Evolutionary conservation across 2,329 filamentous ascomycete genomes (phyloP).

Genomic region (Pestalotiopsis sp.): DNA sequence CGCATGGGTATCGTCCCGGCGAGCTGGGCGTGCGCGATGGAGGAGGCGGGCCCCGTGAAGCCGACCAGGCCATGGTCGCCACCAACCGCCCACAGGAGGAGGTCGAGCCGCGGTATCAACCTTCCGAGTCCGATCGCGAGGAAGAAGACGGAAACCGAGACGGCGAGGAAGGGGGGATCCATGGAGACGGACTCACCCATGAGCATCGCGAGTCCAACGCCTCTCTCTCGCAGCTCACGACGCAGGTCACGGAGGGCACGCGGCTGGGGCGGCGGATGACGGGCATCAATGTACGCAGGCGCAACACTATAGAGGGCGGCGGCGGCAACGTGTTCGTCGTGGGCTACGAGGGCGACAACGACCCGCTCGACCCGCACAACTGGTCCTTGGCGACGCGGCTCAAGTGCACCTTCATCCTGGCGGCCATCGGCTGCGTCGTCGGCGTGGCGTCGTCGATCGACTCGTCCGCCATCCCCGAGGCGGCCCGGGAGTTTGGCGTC

Average conservation of each 20-base stretch:
- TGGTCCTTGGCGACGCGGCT: conserved; percentile 16
- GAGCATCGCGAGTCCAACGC: neutral
- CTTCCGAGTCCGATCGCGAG: neutral
- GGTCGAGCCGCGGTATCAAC: neutral
- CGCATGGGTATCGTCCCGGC: neutral
- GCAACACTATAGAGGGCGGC: conserved; percentile 9
- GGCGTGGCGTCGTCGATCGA: conserved; percentile 17
- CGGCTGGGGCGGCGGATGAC: conserved; percentile 4
- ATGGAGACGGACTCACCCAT: neutral
- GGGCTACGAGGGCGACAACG: conserved; percentile 17
- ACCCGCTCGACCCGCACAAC: conserved; percentile 20
- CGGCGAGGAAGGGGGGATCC: neutral
- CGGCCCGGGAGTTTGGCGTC: conserved; percentile 18
- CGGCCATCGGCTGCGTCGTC: conserved; percentile 13
- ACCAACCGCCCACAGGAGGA: neutral
- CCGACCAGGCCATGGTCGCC: neutral
- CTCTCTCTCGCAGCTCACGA: neutral
- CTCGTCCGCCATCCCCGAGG: conserved; percentile 8
- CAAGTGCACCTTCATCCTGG: conserved; percentile 11
- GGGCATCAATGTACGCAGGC: conserved; percentile 8
- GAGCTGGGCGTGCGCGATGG: neutral
- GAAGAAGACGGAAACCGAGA: neutral
- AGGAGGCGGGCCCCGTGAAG: neutral
- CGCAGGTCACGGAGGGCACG: neutral
- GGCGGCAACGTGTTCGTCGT: conserved; percentile 14